phyloP scores from a whole-genome alignment of 345 rosid species.

The Ricinus communis region DNA sequence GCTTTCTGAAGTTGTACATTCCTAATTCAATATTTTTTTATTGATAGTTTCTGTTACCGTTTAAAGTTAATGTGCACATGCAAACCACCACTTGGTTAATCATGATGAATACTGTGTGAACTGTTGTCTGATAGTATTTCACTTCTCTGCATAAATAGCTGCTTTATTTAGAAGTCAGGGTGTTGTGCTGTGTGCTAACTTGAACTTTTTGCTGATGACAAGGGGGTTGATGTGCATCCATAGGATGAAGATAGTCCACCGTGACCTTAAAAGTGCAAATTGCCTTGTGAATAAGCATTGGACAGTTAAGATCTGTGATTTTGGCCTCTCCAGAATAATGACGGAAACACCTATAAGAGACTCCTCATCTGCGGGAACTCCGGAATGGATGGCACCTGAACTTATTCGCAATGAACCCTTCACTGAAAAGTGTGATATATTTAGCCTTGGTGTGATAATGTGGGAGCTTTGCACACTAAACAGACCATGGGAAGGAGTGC shows the following conservation, averaged over 20 bases:
- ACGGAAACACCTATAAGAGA: constrained; percentile 65
- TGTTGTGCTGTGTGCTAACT: constrained; percentile 8
- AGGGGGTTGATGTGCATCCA: constrained; percentile 99
- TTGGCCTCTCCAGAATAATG: constrained; percentile 93
- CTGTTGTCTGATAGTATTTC: neutral
- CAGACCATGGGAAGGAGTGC: constrained; percentile 97
- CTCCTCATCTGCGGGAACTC: constrained; percentile 92
- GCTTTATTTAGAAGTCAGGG: neutral
- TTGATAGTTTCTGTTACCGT: too few relatives aligned
- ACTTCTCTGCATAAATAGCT: neutral
- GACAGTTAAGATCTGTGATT: constrained; percentile 95
- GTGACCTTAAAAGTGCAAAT: constrained; percentile 84
- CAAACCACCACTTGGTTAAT: too few relatives aligned
- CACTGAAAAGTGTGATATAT: constrained; percentile 95
- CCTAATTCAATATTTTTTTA: too few relatives aligned
- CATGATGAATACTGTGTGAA: neutral
- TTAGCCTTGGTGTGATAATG: constrained; percentile 96
- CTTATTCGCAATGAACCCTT: constrained; percentile 88
- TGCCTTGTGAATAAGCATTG: constrained; percentile 89
- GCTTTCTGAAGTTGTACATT: too few relatives aligned
- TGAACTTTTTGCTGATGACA: constrained; percentile 11
- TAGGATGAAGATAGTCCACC: constrained; percentile 92
- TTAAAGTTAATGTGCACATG: too few relatives aligned
- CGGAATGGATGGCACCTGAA: constrained; percentile 99
- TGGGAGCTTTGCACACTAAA: constrained; percentile 94